These are phyloP conservation scores for Tylopilus microsporus DNA, from an alignment of 1,284 basidiomycete species.

Conservation along the genomic window DNA sequence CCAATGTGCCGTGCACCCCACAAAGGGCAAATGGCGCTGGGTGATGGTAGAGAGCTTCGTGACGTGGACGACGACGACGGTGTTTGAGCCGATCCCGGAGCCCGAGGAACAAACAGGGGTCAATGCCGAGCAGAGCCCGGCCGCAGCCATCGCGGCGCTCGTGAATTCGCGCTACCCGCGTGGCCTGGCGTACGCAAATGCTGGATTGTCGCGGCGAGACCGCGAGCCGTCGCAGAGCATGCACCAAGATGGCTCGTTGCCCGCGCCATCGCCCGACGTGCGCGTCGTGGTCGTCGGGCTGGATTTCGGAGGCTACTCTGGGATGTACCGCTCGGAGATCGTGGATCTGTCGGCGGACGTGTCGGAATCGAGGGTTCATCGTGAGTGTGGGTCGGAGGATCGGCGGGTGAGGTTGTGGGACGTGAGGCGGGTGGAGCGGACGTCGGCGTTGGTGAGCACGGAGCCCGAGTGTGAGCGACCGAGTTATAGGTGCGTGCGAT, in stretches of 20 bases:
- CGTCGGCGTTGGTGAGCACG: conserved; percentile 66
- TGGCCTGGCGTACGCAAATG: conserved; percentile 24
- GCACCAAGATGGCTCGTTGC: conserved; percentile 34
- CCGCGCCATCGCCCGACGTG: conserved; percentile 54
- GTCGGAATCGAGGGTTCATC: conserved; percentile 60
- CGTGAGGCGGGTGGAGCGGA: conserved; percentile 63
- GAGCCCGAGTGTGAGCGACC: conserved; percentile 68
- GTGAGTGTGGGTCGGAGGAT: conserved; percentile 76
- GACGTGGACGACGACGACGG: conserved; percentile 40
- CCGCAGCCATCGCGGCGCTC: conserved; percentile 60
- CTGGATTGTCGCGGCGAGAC: conserved; percentile 22
- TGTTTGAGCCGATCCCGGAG: conserved; percentile 46
- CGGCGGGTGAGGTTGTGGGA: conserved; percentile 81
- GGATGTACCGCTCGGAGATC: conserved; percentile 51
- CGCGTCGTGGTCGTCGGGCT: conserved; percentile 61
- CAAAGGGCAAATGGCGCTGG: conserved; percentile 84
- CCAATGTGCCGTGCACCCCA: conserved; percentile 76
- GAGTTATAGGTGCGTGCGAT: conserved; percentile 54
- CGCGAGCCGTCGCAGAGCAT: conserved; percentile 26
- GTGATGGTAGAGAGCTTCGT: conserved; percentile 77
- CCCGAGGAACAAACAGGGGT: conserved; percentile 46
- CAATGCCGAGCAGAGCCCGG: conserved; percentile 58
- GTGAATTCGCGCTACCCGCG: conserved; percentile 45
- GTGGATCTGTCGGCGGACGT: conserved; percentile 45
- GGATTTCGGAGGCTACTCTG: conserved; percentile 67